Percentiles rank a stretch among this genome's conserved stretches.
Conservation (phyloP, 768 basidiomycete species). For the Albatrellus ellisii region DNA sequence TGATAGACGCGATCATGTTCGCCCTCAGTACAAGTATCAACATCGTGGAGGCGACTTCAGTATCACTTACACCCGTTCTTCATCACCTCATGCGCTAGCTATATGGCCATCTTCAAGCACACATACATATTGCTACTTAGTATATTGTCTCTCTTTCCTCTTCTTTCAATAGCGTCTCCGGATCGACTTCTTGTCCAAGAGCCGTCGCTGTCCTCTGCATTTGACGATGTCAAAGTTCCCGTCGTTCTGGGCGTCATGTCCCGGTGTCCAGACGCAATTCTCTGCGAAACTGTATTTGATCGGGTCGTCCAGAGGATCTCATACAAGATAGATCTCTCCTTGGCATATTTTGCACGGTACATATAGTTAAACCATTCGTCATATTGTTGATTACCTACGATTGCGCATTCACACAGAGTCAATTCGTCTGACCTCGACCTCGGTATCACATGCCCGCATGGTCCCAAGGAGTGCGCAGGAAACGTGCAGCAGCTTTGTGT, state of each 20-base stretch:
- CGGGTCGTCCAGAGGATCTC: slow-evolving; percentile 48
- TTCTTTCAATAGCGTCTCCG: not conserved
- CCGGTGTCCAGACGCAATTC: slow-evolving; percentile 68
- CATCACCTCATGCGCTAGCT: too few relatives aligned
- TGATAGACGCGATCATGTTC: too few relatives aligned
- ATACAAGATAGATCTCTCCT: slow-evolving; percentile 51
- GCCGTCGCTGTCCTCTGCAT: slow-evolving; percentile 1
- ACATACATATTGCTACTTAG: too few relatives aligned
- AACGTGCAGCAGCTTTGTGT: slow-evolving; percentile 86
- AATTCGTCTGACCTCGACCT: slow-evolving; percentile 55
- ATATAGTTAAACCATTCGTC: too few relatives aligned
- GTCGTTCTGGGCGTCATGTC: slow-evolving; percentile 52
- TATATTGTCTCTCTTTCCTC: too few relatives aligned
- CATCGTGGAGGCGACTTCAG: too few relatives aligned
- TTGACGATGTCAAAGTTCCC: slow-evolving; percentile 28
- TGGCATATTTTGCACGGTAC: slow-evolving; percentile 68
- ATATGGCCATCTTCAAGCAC: not conserved
- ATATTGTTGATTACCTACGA: not conserved
- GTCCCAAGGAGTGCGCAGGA: slow-evolving; percentile 69
- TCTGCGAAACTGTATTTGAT: slow-evolving; percentile 72
- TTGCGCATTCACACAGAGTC: slow-evolving; percentile 25
- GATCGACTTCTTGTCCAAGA: slow-evolving; percentile 2
- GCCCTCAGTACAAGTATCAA: too few relatives aligned
- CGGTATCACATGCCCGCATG: slow-evolving; percentile 78
- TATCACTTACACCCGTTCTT: too few relatives aligned